Evolutionary conservation across 306 rosid species (phyloP), one percentile per base, ranked within the genome.

Genomic region (Trifolium repens): DNA sequence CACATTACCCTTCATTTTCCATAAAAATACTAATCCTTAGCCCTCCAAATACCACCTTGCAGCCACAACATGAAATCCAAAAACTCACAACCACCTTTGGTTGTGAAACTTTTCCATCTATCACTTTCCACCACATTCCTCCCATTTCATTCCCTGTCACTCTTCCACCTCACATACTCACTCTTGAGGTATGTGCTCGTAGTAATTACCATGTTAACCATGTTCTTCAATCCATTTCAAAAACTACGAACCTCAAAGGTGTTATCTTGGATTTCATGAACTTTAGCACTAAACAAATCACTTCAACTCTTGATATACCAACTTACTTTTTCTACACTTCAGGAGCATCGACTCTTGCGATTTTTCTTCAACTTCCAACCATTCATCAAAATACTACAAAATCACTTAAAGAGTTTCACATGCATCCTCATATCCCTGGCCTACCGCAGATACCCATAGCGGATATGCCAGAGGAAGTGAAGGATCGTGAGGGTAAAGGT

Each of bases 211-310:
- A 67, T 52, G 37, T 67, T 15, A 64, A 17, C 3, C 54, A 69
- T 9, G 4, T 24, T 22, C 71, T 80, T 13, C 43, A 19, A 19
- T 54, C 74, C 53, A 61, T 80, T 11, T 40, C 75, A 62, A 73
- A 73, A 46, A 43, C 49, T 43, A 12, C 77, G 0, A 74, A 46
- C 47, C 11, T 63, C 32, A 68, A 83, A 24, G 96, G 89, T 7
- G 9, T 88, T 42, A 39, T 88, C 55, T 16, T 86, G 58, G 88
- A 88, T 50, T 74, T 81, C 78, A 57, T 90, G 63, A 81, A 87
- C 82, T 52, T 13, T 30, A 16, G 64, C 34, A 5, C 64, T 0
- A 42, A 78, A 0, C 13, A 71, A 9, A 80, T 85, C 6, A 37
- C 88, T 2, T 0, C 3, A 3, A n/a, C 61, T 2, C 84, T 88